Conservation (phyloP, 2,329 filamentous ascomycete species). For the Phialemonium atrogriseum region DNA sequence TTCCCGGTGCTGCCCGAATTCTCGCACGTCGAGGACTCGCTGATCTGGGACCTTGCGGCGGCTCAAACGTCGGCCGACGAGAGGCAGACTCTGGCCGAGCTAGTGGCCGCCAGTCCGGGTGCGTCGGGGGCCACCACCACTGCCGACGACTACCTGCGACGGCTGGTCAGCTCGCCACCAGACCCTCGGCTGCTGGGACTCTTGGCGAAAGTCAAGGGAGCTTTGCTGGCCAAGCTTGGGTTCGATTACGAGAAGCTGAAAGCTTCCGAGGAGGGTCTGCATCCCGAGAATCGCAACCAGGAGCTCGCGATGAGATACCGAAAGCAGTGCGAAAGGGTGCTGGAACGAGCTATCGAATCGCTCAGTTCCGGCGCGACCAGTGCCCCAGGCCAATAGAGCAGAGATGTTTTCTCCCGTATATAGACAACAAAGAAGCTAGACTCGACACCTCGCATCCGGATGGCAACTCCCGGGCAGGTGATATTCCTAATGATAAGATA, state of each 20-base stretch:
- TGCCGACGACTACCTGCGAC: conserved; percentile 10
- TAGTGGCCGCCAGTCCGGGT: conserved; percentile 12
- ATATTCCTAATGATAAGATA: too few relatives aligned
- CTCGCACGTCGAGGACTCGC: conserved; percentile 41
- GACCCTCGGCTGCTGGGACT: conserved; percentile 34
- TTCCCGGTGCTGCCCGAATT: conserved; percentile 29
- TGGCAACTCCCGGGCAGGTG: too few relatives aligned
- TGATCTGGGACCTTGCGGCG: conserved; percentile 39
- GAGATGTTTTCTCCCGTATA: too few relatives aligned
- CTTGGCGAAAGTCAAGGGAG: conserved; percentile 21
- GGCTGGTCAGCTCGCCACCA: conserved; percentile 25
- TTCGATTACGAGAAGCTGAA: conserved; percentile 33
- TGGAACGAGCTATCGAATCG: conserved; percentile 26
- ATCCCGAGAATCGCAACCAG: conserved; percentile 32
- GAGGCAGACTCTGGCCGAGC: conserved; percentile 2
- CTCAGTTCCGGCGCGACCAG: too few relatives aligned
- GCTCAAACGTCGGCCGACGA: conserved; percentile 17
- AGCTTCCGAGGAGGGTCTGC: conserved; percentile 31
- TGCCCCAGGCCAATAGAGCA: too few relatives aligned
- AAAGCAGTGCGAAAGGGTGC: conserved; percentile 35
- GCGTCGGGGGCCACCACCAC: conserved; percentile 15
- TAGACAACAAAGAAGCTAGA: too few relatives aligned
- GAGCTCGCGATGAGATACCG: conserved; percentile 40
- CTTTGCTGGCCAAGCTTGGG: conserved; percentile 27
- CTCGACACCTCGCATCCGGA: too few relatives aligned